Evolutionary conservation across 495 filamentous ascomycete species (phyloP), one percentile per base, ranked within the genome.

Genomic region (Podospora pseudopauciseta): DNA sequence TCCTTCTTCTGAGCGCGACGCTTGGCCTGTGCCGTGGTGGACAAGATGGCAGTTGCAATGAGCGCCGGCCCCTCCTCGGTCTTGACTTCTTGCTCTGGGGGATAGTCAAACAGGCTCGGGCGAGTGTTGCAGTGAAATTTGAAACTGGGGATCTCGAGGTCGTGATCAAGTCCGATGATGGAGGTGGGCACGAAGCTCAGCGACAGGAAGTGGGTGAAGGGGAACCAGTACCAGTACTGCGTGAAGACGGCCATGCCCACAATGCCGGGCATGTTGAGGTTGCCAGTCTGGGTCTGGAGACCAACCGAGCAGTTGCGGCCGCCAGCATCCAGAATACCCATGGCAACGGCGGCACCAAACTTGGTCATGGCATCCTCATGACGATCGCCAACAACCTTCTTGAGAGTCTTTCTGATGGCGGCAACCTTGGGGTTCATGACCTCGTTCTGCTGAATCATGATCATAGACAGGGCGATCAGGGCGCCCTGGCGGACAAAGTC

Each of bases 141-240:
- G 89, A 98, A 94, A 76, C 86, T 89, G n/a, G 96, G 94, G 53
- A 97, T 90, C 70, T 97, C 93, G 3, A 99, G 85, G 73, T 97
- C 91, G 75, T 94, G 88, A 77, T 98, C 93, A 23, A 99, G 88
- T 60, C 90, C 94, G 67, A 97, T 97, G 73, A 99, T 91, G 1
- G 94, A 91, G 9, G 96, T 98, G 0, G 96, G 96, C 7, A 91
- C 90, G 76, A 98, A 97, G 75, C 91, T 92, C 68, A 98, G 84
- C 0, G 93, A 94, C 23, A 99, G 80, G 87, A 99, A 99, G 79
- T 98, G 96, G 27, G 95, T 97, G 72, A 97, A 88, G 60, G 96
- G 96, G 88, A 99, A 99, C 96, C 96, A 99, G 81, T 99, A 99
- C 96, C 96, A 99, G 82, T 99, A 99, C 78, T 99, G 96, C 6